These are phyloP conservation scores for Selaginella tamariscina DNA, from an alignment of 75 land plant genomes.

Conservation along the genomic window DNA sequence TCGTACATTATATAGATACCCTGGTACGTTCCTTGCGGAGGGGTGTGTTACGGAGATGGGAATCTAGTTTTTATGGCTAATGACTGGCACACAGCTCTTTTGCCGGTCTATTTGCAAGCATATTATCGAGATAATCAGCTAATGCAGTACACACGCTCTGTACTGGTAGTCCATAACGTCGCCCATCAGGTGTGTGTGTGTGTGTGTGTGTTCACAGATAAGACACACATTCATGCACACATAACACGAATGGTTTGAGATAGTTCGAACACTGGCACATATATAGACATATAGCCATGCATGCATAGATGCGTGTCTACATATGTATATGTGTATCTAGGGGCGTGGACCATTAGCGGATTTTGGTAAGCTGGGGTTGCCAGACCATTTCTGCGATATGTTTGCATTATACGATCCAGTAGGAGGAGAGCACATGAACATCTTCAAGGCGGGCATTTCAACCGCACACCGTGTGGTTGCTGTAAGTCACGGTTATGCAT, in stretches of 20 bases:
- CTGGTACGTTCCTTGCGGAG: conserved; percentile 98
- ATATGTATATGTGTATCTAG: conserved; percentile 41
- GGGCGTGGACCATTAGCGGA: conserved; percentile 92
- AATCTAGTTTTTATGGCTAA: conserved; percentile 91
- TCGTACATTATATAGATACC: conserved; percentile 47
- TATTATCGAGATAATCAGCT: conserved; percentile 83
- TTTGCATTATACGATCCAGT: conserved; percentile 68
- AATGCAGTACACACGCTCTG: conserved; percentile 71
- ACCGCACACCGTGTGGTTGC: conserved; percentile 77
- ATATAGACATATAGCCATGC: too few species aligned
- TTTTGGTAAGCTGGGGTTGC: conserved; percentile 47
- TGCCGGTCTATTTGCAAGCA: conserved; percentile 97
- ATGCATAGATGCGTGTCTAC: too few species aligned
- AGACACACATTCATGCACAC: too few species aligned
- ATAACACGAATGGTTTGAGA: too few species aligned
- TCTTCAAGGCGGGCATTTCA: conserved; percentile 79
- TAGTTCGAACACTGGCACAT: too few species aligned
- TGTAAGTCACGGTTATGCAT: conserved; percentile 84
- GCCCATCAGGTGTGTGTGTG: conserved; percentile 72
- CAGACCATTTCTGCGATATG: conserved; percentile 46
- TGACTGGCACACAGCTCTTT: conserved; percentile 96
- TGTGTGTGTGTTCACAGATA: too few species aligned
- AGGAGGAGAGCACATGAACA: conserved; percentile 83
- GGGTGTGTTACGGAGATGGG: conserved; percentile 94
- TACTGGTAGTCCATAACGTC: conserved; percentile 86